phyloP scores from a whole-genome alignment of 73 alveolate species.

The Paramecium pentaurelia region DNA sequence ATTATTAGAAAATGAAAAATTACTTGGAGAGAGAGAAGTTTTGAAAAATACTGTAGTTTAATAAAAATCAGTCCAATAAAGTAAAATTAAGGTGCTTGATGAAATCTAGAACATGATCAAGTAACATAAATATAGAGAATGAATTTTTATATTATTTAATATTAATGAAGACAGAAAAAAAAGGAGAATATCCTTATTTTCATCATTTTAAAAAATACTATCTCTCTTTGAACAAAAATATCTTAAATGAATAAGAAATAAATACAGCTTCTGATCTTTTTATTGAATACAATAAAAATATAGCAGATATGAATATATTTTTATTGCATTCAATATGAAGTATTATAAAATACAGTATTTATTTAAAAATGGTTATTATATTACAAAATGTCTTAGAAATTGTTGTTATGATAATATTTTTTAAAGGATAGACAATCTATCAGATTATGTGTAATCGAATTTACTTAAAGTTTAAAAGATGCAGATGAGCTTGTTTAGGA shows the following conservation, averaged over 20 bases:
- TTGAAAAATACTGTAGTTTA: slow-evolving; percentile 8
- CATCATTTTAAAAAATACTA: not conserved
- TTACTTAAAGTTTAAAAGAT: not conserved
- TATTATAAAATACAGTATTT: not conserved
- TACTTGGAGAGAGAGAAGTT: slow-evolving; percentile 33
- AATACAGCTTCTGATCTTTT: not conserved
- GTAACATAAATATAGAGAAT: slow-evolving; percentile 38
- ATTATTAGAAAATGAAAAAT: slow-evolving; percentile 19
- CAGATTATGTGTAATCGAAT: not conserved
- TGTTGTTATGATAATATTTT: not conserved
- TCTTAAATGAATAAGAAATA: slow-evolving; percentile 10
- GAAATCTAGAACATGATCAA: slow-evolving; percentile 42
- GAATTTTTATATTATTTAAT: not conserved
- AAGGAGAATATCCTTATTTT: slow-evolving; percentile 7
- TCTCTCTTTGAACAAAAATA: not conserved
- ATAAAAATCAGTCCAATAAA: slow-evolving; percentile 6
- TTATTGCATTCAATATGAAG: not conserved
- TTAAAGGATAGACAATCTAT: not conserved
- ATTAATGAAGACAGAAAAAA: not conserved
- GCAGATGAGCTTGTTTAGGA: not conserved
- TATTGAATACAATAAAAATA: not conserved
- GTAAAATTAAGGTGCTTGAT: slow-evolving; percentile 22
- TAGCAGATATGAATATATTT: not conserved
- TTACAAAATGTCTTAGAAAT: not conserved
- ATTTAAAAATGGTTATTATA: not conserved